Evolutionary conservation across 176 grass and related monocot genomes (phyloP), one percentile per base, ranked within the genome.

Genomic region (Rhipidocladum racemiflorum): DNA sequence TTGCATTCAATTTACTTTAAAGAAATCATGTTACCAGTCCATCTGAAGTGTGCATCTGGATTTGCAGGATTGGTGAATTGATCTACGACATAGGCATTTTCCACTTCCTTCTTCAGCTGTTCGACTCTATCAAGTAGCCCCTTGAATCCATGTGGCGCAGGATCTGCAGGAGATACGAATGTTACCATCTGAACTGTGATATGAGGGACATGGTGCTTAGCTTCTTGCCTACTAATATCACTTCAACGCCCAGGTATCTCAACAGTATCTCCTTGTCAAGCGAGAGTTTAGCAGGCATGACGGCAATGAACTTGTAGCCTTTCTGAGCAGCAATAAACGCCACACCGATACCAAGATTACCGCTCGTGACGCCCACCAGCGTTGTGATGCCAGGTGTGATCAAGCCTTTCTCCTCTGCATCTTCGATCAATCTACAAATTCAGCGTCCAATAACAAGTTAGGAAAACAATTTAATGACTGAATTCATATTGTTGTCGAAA

Each of bases 351-450:
- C 90, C 90, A 9, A 92, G 78, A 88, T 92, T 94, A 61, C 95
- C 88, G 43, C 95, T 94, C 14, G 84, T 97, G 25, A 85, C 51
- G 13, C 81, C 90, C 30, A 89, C 73, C 17, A 94, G 80, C 18
- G 88, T 92, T 69, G 88, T 94, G 72, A 79, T 75, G 48, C 81
- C 95, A 87, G 95, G 88, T 77, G 73, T 75, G 74, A 94, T 92
- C 43, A 97, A 75, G 35, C 75, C 88, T 83, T 89, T 94, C 81
- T 97, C 90, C 81, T 97, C 90, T 45, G 90, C 90, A 92, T 97
- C 94, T 86, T 94, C 86, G n/a, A 97, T 97, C 92, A 97, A 87
- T 83, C 92, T 97, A 43, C 42, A 69, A 43, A 76, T 87, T 4
- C 24, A 21, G 1, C 23, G 61, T 48, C 18, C 5, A 17, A 7